phyloP scores from a whole-genome alignment of 106 monocot genomes.

The Dendrobium officinale region DNA sequence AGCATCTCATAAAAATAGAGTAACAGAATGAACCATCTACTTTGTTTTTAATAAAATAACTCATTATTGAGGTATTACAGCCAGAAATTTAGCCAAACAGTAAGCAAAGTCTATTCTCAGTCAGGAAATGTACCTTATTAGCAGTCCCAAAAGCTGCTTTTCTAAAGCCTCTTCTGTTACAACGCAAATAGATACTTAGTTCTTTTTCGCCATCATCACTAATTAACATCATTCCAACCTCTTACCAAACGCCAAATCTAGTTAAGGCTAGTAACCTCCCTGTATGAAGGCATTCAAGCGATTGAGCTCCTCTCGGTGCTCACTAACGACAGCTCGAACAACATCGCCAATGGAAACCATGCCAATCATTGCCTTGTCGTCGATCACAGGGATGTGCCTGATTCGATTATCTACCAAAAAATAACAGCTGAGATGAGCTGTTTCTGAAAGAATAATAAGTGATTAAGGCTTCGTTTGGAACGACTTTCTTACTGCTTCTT shows the following conservation, averaged over 20 bases:
- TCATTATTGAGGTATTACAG: too few species aligned
- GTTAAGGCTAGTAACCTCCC: constrained; percentile 60
- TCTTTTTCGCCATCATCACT: constrained; percentile 10
- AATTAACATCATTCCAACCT: too few species aligned
- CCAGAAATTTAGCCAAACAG: not conserved
- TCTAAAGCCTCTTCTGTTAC: too few species aligned
- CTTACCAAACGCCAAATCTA: too few species aligned
- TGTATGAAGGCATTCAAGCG: constrained; percentile 91
- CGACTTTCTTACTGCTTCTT: too few species aligned
- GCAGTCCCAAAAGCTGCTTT: too few species aligned
- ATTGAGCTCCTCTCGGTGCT: constrained; percentile 84
- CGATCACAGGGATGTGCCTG: constrained; percentile 91
- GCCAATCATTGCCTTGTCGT: constrained; percentile 65
- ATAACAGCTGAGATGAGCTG: not conserved
- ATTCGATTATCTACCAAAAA: constrained; percentile 62
- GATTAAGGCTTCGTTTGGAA: too few species aligned
- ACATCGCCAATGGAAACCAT: constrained; percentile 99
- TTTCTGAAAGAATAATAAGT: not conserved
- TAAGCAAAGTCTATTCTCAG: too few species aligned
- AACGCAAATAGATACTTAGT: not conserved
- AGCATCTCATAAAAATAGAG: too few species aligned
- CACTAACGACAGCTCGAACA: constrained; percentile 82
- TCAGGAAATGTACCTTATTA: too few species aligned
- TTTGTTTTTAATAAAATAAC: too few species aligned
- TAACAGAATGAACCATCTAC: too few species aligned